Base-by-base conservation (phyloP, 2,329 filamentous ascomycete species). In the Trichoderma atrobrunneum region DNA sequence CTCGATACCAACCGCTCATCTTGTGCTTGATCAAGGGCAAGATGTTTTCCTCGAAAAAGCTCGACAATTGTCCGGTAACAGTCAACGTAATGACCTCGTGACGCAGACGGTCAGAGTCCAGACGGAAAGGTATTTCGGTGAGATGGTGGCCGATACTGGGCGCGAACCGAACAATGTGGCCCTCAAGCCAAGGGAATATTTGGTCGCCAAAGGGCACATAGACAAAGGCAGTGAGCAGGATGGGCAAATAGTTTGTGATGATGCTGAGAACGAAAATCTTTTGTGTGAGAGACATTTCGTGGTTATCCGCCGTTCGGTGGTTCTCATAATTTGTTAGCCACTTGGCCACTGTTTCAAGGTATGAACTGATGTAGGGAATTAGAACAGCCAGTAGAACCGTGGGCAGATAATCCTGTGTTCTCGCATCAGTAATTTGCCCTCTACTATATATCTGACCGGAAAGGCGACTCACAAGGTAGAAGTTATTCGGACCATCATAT, bases 221-320 rank as follows among this genome's bases (percentile, higher is more conserved):
- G 66, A 95, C 87, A 76, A 94, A 95, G 0, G 92, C 92, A 0
- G 92, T 94, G 7, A 95, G 84, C 74, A 94, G 87, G 60, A 93
- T 91, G 0, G 91, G 91, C 1, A 94, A 85, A 78, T 94, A 95
- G 5, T 92, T 92, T 14, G 92, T 93, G 80, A 94, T 93, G 82
- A 94, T 93, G 83, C 92, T 93, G 78, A 95, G 87, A 39, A 93
- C 85, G 72, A 94, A 94, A 8, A 92, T 87, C 84, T 94, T 94
- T 74, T 91, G 88, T 0, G 91, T 92, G 75, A 92, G 85, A 0
- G 91, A 90, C 73, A 89, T 87, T 73, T 93, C 90, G 77, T 92
- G 90, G 24, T 87, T 84, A 64, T 91, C 90, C 36, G 89, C 85
- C 0, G 91, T 94, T 69, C 92, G 89, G 78, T 94, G 92, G 78